Evolutionary conservation across 2,329 filamentous ascomycete genomes (phyloP), one percentile per base, ranked within the genome.

Genomic region (Stemphylium beticola): DNA sequence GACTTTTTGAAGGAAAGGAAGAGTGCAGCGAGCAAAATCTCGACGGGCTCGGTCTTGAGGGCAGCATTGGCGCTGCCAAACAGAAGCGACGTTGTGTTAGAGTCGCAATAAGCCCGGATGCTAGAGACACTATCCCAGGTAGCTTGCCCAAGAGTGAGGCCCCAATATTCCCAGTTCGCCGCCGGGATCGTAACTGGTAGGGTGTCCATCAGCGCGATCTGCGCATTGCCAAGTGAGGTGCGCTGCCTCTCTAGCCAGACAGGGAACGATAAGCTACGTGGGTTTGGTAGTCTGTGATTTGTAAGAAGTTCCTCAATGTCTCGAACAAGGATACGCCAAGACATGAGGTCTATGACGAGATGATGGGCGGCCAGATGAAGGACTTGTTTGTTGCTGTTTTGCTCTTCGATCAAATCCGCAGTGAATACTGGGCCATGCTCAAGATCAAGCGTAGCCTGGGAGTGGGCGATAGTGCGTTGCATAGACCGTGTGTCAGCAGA

Each of bases 321-420:
- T 20, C 33, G n/a, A 5, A 43, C 10, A 14, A 43, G 32, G 40
- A 43, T 11, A 3, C 40, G 10, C 40, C 40, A 43, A 15, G 40
- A 43, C n/a, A 43, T 29, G 3, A 33, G 7, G 11, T 43, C 40
- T n/a, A 43, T 20, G 17, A 43, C 40, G 9, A 33, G 4, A 15
- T 43, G 40, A 6, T 43, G 40, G 12, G 15, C 14, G 18, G 15
- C n/a, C 7, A 42, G 8, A 29, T 12, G 31, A 4, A 42, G n/a
- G 34, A 50, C 33, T 36, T 60, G 58, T 12, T n/a, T n/a, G n/a
- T n/a, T n/a, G n/a, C 44, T 48, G 7, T 48, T 49, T 2, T 42
- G 17, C 7, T 66, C 44, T 18, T 67, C 57, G 43, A 74, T 66
- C 4, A 74, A 55, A 22, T 66, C 68, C 7, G 61, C 60, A 18